Percentiles rank a stretch among this genome's conserved stretches.
These are phyloP conservation scores for Mycena epipterygia DNA, from an alignment of 768 basidiomycete species.

Conservation along the genomic window DNA sequence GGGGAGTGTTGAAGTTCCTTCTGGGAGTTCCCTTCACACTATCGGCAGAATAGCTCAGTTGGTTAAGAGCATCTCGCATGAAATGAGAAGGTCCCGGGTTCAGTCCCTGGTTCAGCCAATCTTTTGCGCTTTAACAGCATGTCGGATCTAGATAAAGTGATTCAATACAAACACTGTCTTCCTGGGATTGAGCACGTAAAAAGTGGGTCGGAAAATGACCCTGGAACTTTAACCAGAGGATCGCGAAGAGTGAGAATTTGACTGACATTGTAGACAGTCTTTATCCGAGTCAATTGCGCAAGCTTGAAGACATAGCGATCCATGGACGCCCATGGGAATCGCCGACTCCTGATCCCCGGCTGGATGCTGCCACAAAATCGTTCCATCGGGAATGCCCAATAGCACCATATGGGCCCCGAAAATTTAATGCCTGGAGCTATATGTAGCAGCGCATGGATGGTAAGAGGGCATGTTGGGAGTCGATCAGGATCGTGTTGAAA, in stretches of 20 bases:
- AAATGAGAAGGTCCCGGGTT: no score
- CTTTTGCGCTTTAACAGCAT: no score
- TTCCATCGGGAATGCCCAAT: conserved; percentile 57
- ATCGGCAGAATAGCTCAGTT: no score
- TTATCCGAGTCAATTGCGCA: conserved; percentile 51
- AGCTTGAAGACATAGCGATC: conserved; percentile 42
- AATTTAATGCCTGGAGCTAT: conserved; percentile 48
- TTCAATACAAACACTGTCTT: no score
- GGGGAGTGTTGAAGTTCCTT: no score
- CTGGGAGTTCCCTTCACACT: no score
- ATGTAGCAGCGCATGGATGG: conserved; percentile 52
- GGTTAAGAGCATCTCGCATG: no score
- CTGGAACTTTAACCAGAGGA: not conserved
- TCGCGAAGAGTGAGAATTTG: not conserved
- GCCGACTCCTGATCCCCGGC: conserved; percentile 44
- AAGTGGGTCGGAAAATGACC: not conserved
- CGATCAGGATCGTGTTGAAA: conserved; percentile 41
- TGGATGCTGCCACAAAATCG: conserved; percentile 50
- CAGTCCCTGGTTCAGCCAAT: no score
- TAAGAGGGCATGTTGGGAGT: conserved; percentile 46
- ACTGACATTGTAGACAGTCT: conserved; percentile 37
- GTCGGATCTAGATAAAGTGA: no score
- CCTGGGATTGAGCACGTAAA: no score
- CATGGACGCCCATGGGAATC: conserved; percentile 49
- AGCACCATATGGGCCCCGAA: conserved; percentile 52